Evolutionary conservation across 2,329 filamentous ascomycete genomes (phyloP).

Genomic region (Fusarium torreyae): DNA sequence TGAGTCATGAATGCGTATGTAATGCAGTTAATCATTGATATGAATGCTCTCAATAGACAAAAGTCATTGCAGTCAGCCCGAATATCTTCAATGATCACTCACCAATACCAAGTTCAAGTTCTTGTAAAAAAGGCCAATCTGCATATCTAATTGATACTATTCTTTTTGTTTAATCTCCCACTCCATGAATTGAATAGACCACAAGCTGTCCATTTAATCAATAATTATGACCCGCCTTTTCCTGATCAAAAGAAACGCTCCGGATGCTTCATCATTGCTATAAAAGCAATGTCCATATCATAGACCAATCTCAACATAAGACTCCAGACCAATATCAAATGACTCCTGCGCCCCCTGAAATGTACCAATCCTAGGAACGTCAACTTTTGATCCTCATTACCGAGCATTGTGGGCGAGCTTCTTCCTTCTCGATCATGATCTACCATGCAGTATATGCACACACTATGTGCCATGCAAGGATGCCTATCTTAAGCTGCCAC

Average conservation of each 20-base stretch:
- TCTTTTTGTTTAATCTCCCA: not conserved
- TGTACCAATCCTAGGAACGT: slow-evolving; percentile 34
- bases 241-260: slow-evolving; percentile 21
- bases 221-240: slow-evolving; percentile 8
- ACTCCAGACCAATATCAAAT: slow-evolving; percentile 30
- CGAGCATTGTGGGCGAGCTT: slow-evolving; percentile 22
- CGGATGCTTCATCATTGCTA: slow-evolving; percentile 14
- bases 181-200: not conserved
- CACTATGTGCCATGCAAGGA: slow-evolving; percentile 4
- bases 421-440: slow-evolving; percentile 27
- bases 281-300: slow-evolving; percentile 3
- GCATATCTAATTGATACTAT: not conserved
- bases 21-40: not conserved
- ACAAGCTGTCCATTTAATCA: not conserved
- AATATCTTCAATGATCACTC: not conserved
- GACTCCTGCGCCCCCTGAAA: slow-evolving; percentile 38
- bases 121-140: not conserved
- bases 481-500: slow-evolving; percentile 8
- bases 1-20: slow-evolving; percentile 11
- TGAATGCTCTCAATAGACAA: not conserved
- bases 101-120: not conserved
- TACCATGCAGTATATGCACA: slow-evolving; percentile 26
- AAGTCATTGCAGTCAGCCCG: not conserved
- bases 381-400: slow-evolving; percentile 38
- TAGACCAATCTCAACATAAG: slow-evolving; percentile 35